Evolutionary conservation across 768 basidiomycete genomes (phyloP), one percentile per base, ranked within the genome.

Genomic region (Inosperma sp.): DNA sequence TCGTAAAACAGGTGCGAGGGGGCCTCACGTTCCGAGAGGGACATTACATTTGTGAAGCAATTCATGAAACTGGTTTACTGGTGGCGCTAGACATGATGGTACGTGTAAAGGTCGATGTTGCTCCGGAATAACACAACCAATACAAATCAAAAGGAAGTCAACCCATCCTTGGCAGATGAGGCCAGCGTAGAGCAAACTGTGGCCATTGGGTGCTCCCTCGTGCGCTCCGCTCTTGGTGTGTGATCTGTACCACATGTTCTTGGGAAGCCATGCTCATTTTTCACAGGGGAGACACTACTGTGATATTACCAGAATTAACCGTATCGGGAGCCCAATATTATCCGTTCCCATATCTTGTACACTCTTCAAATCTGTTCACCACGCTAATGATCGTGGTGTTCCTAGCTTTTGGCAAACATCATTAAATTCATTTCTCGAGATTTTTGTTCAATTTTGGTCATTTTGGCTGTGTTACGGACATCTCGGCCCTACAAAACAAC

Each of bases 1-100:
- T 29, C 7, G 36, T 39, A 40, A 43, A 37, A 29, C 51, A 87
- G 82, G 91, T 95, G 19, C 86, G 94, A 59, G 96, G 96, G 2
- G 96, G 96, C 9, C 72, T 99, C 54, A 93, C 90, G 17, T 99
- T 98, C 73, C 76, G 96, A 56, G 96, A 99, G 65, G 95, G 94
- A n/a, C 96, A 97, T 69, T 97, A 94, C 66, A 93, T 95, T 61
- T 93, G 89, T 57, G 93, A 97, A 70, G 85, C 88, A 5, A 80
- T 98, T 35, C 82, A 83, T 54, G 93, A 96, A 73, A 98, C 94
- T 5, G 93, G 93, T 5, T 78, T 88, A 51, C 79, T 99, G 16
- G 93, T 96, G 21, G 91, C 85, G 0, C 71, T 98, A 19, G 95
- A 99, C 69, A 74, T 99, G 55, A 94, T 99, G 93, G 93, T 88